Percentiles rank a stretch among this genome's conserved stretches.
phyloP scores from a whole-genome alignment of 306 rosid species.

The Glycine tomentella region DNA sequence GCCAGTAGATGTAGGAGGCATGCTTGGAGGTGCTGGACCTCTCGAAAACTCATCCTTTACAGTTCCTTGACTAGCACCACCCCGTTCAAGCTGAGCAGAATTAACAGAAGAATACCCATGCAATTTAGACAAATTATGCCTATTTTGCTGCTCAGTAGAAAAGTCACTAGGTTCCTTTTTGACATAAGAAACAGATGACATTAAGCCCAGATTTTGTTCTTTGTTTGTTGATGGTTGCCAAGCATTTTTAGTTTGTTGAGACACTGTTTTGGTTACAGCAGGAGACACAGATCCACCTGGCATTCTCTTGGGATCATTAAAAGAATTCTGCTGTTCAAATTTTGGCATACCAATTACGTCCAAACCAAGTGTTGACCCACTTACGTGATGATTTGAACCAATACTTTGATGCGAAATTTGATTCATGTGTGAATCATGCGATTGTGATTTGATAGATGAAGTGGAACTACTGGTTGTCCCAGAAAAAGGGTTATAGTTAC shows the following conservation, averaged over 20 bases:
- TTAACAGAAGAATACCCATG: constrained; percentile 67
- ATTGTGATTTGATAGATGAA: constrained; percentile 60
- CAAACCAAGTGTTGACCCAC: constrained; percentile 62
- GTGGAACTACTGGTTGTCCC: constrained; percentile 63
- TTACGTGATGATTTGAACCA: constrained; percentile 64
- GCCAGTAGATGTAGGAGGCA: constrained; percentile 57
- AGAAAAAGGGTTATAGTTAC: constrained; percentile 67
- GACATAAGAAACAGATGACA: constrained; percentile 58
- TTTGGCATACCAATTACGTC: constrained; percentile 56
- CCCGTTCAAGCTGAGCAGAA: constrained; percentile 66
- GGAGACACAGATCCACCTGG: constrained; percentile 66
- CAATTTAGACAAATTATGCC: constrained; percentile 55
- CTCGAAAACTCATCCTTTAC: constrained; percentile 66
- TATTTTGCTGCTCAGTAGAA: constrained; percentile 73
- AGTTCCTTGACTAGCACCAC: constrained; percentile 57
- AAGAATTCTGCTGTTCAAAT: constrained; percentile 60
- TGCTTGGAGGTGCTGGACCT: constrained; percentile 59
- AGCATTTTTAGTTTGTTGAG: constrained; percentile 64
- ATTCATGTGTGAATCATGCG: constrained; percentile 70
- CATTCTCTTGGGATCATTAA: constrained; percentile 64
- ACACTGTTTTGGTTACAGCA: constrained; percentile 54
- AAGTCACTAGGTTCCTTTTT: constrained; percentile 72
- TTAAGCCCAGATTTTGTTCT: constrained; percentile 61
- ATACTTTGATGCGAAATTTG: constrained; percentile 67
- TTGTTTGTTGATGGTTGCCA: constrained; percentile 68